Evolutionary conservation across 345 rosid genomes (phyloP).

Genomic region (Erodium maritimum): DNA sequence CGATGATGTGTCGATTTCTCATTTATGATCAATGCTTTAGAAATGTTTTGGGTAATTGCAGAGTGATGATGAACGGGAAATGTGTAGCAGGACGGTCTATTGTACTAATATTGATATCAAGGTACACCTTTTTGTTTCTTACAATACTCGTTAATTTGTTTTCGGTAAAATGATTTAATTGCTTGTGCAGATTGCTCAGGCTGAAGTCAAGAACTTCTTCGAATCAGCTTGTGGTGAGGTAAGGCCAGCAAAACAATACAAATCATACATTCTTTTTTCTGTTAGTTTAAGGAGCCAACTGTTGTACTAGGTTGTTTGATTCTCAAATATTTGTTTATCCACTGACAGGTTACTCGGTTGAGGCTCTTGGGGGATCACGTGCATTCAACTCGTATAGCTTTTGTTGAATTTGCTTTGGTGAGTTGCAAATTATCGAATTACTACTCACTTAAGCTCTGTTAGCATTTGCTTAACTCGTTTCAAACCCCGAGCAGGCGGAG

Average conservation of each 20-base stretch:
- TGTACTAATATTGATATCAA: constrained; percentile 89
- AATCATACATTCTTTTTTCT: neutral
- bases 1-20: neutral
- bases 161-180: neutral
- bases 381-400: constrained; percentile 83
- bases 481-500: constrained; percentile 46
- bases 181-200: constrained; percentile 53
- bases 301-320: neutral
- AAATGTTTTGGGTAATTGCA: constrained; percentile 21
- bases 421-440: constrained; percentile 8
- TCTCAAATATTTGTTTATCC: neutral
- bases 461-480: neutral
- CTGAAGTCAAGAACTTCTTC: constrained; percentile 66
- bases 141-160: neutral
- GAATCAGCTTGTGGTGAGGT: constrained; percentile 89
- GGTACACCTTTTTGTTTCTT: constrained; percentile 7
- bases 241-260: constrained; percentile 13
- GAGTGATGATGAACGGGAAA: constrained; percentile 95
- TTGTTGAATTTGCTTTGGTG: constrained; percentile 82
- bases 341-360: constrained; percentile 59
- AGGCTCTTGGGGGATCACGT: constrained; percentile 77
- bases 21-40: neutral
- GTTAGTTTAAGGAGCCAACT: neutral
- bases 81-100: constrained; percentile 80
- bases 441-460: neutral